Conservation (phyloP, 805 yeast species). For the Diddensiella santjacobensis region DNA sequence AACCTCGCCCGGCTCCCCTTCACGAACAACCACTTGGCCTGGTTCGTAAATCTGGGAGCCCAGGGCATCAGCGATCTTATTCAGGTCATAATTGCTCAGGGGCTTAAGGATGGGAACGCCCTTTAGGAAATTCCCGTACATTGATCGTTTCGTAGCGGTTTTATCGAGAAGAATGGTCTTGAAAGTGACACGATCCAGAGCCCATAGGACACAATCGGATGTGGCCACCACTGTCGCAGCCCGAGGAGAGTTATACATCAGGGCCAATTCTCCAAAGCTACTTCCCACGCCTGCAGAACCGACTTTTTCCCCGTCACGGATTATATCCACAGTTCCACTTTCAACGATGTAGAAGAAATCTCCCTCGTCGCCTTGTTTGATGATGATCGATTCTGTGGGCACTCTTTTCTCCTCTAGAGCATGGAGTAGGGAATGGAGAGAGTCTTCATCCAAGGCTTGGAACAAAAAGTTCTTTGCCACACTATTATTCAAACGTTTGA, state of each 20-base stretch:
- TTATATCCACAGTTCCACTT: slow-evolving; percentile 76
- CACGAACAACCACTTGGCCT: slow-evolving; percentile 72
- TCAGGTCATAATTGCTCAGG: slow-evolving; percentile 75
- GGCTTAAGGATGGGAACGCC: slow-evolving; percentile 77
- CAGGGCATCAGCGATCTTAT: slow-evolving; percentile 91
- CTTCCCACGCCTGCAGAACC: slow-evolving; percentile 80
- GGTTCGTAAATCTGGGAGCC: slow-evolving; percentile 67
- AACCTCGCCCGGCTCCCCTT: slow-evolving; percentile 81
- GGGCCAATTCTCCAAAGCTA: slow-evolving; percentile 93
- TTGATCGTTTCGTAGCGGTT: slow-evolving; percentile 81
- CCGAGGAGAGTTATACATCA: slow-evolving; percentile 96
- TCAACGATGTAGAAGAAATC: slow-evolving; percentile 88
- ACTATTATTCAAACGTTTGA: slow-evolving; percentile 61
- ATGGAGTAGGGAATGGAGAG: slow-evolving; percentile 70
- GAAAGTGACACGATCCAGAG: slow-evolving; percentile 88
- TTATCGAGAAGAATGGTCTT: slow-evolving; percentile 87
- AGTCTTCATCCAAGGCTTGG: slow-evolving; percentile 72
- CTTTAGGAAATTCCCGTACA: slow-evolving; percentile 84
- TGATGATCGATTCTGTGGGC: slow-evolving; percentile 58
- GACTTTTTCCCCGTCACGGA: slow-evolving; percentile 66
- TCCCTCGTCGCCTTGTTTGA: slow-evolving; percentile 91
- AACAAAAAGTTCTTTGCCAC: slow-evolving; percentile 82
- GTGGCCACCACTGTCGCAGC: slow-evolving; percentile 88
- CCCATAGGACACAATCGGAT: slow-evolving; percentile 78
- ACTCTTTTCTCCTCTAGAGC: slow-evolving; percentile 77